Evolutionary conservation across 1,284 basidiomycete genomes (phyloP), one percentile per base, ranked within the genome.

Genomic region (Inonotus obliquus): DNA sequence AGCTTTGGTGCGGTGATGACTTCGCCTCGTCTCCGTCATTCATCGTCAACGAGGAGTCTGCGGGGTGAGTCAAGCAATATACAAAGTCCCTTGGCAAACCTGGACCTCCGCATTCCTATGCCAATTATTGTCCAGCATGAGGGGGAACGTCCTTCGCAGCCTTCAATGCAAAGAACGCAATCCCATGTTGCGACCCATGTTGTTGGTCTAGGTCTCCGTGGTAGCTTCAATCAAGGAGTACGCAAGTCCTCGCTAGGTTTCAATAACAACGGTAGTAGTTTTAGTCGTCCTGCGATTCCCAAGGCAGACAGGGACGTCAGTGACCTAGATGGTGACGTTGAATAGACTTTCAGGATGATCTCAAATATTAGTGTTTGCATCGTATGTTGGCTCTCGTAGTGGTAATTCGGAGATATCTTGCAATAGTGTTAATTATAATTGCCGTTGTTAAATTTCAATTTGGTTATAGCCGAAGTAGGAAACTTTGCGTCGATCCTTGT

Each of bases 1-100:
- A 87, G 85, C 37, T 89, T 90, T 67, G 87, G 87, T 17, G 76
- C 81, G 41, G 79, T 89, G 48, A 86, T 89, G 80, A 87, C 85
- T 0, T 81, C 77, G 11, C 84, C 86, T 1, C 76, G 80, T 2
- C 69, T 83, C 29, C 77, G 80, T 7, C 82, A 81, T 62, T 74
- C 79, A 0, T 72, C 78, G 9, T 82, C 80, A 1, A 71, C 77
- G 60, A 73, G 75, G 35, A 70, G 62, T 13, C 35, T 54, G 11
- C 44, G 48, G 70, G 39, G 59, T 70, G 51, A 67, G 60, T 59
- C 61, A 45, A 13, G 59, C 44, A 56, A 29, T 35, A 32, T 35
- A 10, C 39, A 67, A 9, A 78, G 81, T 70, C 79, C 81, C 13
- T 75, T 86, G 44, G 76, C 78, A 1, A 71, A 69, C 11, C 70